Evolutionary conservation across 441 rosid species (phyloP).

Genomic region (Gossypium schwendimanii): DNA sequence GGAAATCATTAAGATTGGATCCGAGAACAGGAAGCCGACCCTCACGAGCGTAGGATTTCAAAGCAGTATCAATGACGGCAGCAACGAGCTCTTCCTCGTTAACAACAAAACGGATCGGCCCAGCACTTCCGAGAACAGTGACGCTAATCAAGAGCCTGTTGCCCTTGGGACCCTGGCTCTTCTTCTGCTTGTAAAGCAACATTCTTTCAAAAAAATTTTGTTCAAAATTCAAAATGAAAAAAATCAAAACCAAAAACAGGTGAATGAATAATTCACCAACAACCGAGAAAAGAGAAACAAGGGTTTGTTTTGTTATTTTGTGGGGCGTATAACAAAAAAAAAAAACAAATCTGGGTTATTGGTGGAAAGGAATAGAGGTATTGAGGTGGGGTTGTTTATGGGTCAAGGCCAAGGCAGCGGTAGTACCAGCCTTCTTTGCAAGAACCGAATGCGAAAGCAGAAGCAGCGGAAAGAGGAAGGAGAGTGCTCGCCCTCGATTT

Average conservation of each 20-base stretch:
- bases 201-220: conserved; percentile 20
- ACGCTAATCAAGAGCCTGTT: conserved; percentile 68
- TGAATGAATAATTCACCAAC: conserved; percentile 1
- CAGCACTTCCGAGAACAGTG: conserved; percentile 86
- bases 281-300: conserved; percentile 8
- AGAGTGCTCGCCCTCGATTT: conserved; percentile 71
- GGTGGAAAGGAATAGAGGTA: background rate
- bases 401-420: conserved; percentile 96
- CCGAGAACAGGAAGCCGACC: conserved; percentile 87
- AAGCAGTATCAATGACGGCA: conserved; percentile 70
- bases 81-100: conserved; percentile 63
- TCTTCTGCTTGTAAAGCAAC: conserved; percentile 81
- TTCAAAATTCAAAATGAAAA: background rate
- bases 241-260: background rate
- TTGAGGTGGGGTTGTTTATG: conserved; percentile 24
- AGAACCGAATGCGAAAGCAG: conserved; percentile 79
- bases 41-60: conserved; percentile 81
- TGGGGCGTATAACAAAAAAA: background rate
- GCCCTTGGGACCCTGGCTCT: conserved; percentile 54
- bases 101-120: conserved; percentile 89
- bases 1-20: conserved; percentile 62
- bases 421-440: conserved; percentile 99
- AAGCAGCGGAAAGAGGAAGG: conserved; percentile 28
- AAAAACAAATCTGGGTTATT: background rate
- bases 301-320: background rate